Evolutionary conservation across 2,329 filamentous ascomycete genomes (phyloP), one percentile per base, ranked within the genome.

Genomic region (Claviceps maximensis): DNA sequence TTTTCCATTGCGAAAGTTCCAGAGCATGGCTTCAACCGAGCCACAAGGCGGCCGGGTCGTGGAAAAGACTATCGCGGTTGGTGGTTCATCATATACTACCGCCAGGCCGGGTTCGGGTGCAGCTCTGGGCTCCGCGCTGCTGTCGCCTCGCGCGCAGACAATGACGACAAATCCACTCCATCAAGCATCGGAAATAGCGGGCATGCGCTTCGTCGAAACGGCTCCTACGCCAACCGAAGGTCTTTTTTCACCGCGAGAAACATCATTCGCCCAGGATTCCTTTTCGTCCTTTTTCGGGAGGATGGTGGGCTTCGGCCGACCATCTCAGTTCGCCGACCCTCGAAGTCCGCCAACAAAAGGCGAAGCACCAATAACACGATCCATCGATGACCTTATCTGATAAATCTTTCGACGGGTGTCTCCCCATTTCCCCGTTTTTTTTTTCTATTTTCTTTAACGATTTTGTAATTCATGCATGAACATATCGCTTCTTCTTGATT

Each of bases 331-430:
- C 12, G 74, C 73, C 15, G 85, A 90, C 63, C 87, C 87, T 15
- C 73, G 87, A 59, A 89, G 86, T 64, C 86, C 86, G 17, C 83
- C 85, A 0, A 86, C 84, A 13, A 80, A 79, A 61, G 86, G 86
- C 41, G 84, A 86, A 64, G 82, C 80, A 54, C 84, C 86, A 3
- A 89, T 91, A 56, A 80, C 83, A 50, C 76, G 86, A 53, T 89
- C 84, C 54, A 91, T 91, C 61, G 84, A 87, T 64, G 86, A 89
- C 62, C 73, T 89, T 50, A 72, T 90, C 67, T 89, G 75, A 73
- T 52, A 51, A 55, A 41, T 44, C n/a, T 49, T 40, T 48, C 15
- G 23, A 52, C 17, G 42, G 38, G 23, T 19, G 25, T 29, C 21
- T 27, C n/a, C 19, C 3, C 10, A 29, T 47, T 27, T 49, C 8